Base-by-base conservation (phyloP, 164 flowering plant genomes). In the Magnolia changhungtana region DNA sequence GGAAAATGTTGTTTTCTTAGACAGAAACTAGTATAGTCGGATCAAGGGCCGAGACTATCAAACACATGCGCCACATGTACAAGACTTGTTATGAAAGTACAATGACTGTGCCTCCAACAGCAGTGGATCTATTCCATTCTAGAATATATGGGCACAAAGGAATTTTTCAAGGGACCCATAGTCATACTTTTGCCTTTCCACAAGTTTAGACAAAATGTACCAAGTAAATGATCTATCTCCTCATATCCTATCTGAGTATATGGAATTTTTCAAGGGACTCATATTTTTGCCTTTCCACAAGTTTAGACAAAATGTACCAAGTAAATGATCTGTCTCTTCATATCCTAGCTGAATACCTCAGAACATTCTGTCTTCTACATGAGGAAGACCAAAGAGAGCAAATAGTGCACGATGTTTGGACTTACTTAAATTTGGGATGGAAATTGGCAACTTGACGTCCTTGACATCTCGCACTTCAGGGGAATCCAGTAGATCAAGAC, bases 351-450 rank as follows among this genome's bases (percentile, higher is more conserved):
- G 24, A 9, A 67, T 55, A 50, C 8, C 27, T n/a, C 59, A n/a
- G 24, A n/a, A 23, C 3, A 49, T 52, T 31, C 16, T 0, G 16
- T 23, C 27, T 61, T 58, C 61, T 13, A 21, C 13, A 50, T 23
- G 49, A 21, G n/a, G 64, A 78, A 59, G 29, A 31, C 55, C 24
- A 27, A 63, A 11, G 50, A 14, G 8, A 7, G 24, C 27, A 24
- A 68, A 27, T 51, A 71, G 23, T 10, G 76, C 23, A 72, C 52
- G 69, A 31, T 21, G 67, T 37, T 72, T 80, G 59, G 64, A 14
- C 89, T 83, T 86, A 87, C 92, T n/a, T n/a, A n/a, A n/a, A n/a
- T n/a, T n/a, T n/a, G 76, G 20, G 45, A 65, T 58, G 63, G 82
- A 66, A 50, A 72, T 27, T 27, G 74, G 75, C 69, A 69, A 68